phyloP scores from a whole-genome alignment of 225 moss, liverwort and hornwort species.

The Sphagnum contortum region DNA sequence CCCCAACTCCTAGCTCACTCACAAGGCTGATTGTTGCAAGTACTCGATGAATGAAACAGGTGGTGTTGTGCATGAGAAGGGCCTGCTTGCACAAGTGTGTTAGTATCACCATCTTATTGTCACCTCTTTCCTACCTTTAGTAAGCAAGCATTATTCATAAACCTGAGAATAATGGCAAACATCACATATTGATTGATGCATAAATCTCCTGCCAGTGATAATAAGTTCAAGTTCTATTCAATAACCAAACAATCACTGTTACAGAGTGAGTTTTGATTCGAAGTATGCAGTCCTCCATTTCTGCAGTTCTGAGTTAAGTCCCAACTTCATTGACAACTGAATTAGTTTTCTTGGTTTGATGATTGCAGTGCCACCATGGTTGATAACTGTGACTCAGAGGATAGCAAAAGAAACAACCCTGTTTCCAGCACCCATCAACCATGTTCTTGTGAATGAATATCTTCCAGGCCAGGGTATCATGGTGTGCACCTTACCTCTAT shows the following conservation, averaged over 20 bases:
- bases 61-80: slow-evolving; percentile 88
- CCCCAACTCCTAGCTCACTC: no score
- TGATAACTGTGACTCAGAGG: slow-evolving; percentile 51
- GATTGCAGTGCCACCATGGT: slow-evolving; percentile 65
- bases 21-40: slow-evolving; percentile 13
- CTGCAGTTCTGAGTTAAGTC: no score
- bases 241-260: no score
- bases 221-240: no score
- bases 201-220: no score
- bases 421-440: slow-evolving; percentile 78
- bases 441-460: slow-evolving; percentile 90
- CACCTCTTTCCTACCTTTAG: not conserved
- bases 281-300: no score
- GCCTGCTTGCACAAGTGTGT: slow-evolving; percentile 74
- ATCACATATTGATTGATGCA: no score
- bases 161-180: no score
- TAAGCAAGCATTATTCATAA: no score
- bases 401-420: slow-evolving; percentile 54
- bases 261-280: no score
- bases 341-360: not conserved
- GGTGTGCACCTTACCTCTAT: slow-evolving; percentile 25
- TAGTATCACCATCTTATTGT: slow-evolving; percentile 20
- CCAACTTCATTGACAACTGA: no score
- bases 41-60: slow-evolving; percentile 27
- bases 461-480: slow-evolving; percentile 85